A percentile compares a stretch with the other conserved stretches of the same genome.
phyloP scores from a whole-genome alignment of 228 moss, liverwort and hornwort genomes.

The Sphagnum fallax region DNA sequence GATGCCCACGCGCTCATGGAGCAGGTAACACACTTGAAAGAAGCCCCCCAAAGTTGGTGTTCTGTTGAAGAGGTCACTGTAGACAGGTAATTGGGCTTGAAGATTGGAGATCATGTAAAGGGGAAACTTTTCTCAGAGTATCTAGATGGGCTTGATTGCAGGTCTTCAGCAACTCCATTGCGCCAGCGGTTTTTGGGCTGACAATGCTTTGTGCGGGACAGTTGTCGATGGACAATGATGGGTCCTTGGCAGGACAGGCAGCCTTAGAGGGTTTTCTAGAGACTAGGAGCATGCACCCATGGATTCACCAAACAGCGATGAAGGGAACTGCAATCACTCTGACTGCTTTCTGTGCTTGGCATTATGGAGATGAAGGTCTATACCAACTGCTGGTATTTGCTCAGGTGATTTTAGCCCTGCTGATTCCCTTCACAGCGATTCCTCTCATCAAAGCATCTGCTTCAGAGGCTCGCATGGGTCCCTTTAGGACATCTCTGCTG shows the following conservation, averaged over 20 bases:
- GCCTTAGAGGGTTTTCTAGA: conserved; percentile 65
- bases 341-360: conserved; percentile 55
- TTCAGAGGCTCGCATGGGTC: conserved; percentile 72
- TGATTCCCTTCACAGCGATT: conserved; percentile 73
- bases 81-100: too few species aligned
- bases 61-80: too few species aligned
- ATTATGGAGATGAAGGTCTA: conserved; percentile 66
- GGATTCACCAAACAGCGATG: conserved; percentile 64
- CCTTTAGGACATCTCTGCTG: conserved; percentile 43
- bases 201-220: conserved; percentile 73
- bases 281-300: conserved; percentile 42
- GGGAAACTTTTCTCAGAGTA: too few species aligned
- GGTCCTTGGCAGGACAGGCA: conserved; percentile 63
- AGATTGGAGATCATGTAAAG: too few species aligned
- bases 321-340: conserved; percentile 57
- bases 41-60: too few species aligned
- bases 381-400: conserved; percentile 65
- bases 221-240: conserved; percentile 50
- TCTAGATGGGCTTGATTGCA: conserved; percentile 11
- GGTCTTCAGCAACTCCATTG: conserved; percentile 64
- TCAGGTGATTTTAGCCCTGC: conserved; percentile 68
- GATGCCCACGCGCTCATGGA: conserved; percentile 76
- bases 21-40: conserved; percentile 33
- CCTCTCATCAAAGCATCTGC: conserved; percentile 81
- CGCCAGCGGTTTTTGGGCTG: conserved; percentile 66